Conservation (phyloP, 306 rosid genomes). For the Cucumis cinereus region DNA sequence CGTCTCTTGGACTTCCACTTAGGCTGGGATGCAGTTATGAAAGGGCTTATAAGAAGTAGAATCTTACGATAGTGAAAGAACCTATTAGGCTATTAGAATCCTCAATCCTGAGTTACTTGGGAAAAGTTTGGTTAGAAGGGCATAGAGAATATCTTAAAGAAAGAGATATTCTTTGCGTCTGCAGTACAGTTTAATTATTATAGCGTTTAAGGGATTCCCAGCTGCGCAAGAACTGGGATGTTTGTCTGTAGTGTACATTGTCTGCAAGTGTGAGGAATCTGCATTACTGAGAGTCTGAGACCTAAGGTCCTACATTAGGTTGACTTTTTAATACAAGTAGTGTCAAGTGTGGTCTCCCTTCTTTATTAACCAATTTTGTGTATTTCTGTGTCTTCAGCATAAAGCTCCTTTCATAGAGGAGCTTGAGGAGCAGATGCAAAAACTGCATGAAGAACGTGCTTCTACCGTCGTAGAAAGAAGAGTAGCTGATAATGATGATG, state of each 20-base stretch:
- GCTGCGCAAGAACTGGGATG: background rate
- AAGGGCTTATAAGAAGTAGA: background rate
- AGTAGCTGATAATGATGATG: constrained; percentile 57
- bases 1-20: background rate
- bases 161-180: background rate
- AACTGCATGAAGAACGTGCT: constrained; percentile 69
- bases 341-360: background rate
- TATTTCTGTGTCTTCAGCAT: constrained; percentile 32
- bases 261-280: background rate
- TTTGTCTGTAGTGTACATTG: background rate
- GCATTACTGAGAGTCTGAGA: background rate
- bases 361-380: background rate
- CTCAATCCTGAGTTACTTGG: background rate
- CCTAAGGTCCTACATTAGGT: background rate
- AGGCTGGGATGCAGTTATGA: background rate
- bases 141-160: background rate
- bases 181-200: background rate
- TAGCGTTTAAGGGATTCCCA: background rate
- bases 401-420: constrained; percentile 91
- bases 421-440: constrained; percentile 87
- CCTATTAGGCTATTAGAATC: background rate
- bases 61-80: background rate
- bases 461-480: constrained; percentile 63
- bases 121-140: background rate
- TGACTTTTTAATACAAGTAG: background rate